These are phyloP conservation scores for Xylariomycetidae sp. DNA, from an alignment of 2,329 filamentous ascomycete genomes.

Conservation along the genomic window DNA sequence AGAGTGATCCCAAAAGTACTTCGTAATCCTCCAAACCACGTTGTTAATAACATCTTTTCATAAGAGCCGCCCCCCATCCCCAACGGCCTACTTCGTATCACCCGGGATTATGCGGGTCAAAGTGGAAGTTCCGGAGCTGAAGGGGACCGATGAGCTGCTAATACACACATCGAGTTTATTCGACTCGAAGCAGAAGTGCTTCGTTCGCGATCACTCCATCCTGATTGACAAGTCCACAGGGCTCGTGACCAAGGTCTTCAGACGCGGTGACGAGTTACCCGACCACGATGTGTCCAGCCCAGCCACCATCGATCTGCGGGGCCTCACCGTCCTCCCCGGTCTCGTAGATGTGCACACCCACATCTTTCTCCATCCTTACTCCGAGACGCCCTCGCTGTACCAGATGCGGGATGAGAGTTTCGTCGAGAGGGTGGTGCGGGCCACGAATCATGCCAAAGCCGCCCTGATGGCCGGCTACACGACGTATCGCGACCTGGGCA, in stretches of 20 bases:
- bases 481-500: conserved; percentile 53
- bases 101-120: too few relatives aligned
- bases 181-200: conserved; percentile 19
- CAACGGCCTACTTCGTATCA: too few relatives aligned
- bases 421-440: conserved; percentile 52
- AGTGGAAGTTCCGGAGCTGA: too few relatives aligned
- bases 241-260: conserved; percentile 16
- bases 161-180: conserved; percentile 22
- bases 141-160: not conserved
- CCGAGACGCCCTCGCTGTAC: conserved; percentile 24
- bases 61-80: too few relatives aligned
- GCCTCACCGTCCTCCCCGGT: conserved; percentile 45
- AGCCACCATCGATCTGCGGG: conserved; percentile 45
- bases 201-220: conserved; percentile 16
- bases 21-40: too few relatives aligned
- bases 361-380: conserved; percentile 49
- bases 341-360: conserved; percentile 53
- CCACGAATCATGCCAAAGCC: conserved; percentile 46
- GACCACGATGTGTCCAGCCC: conserved; percentile 6
- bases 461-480: conserved; percentile 55
- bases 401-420: conserved; percentile 56
- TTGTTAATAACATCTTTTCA: too few relatives aligned
- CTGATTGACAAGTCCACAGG: conserved; percentile 17
- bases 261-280: conserved; percentile 8
- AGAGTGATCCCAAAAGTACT: too few relatives aligned